Evolutionary conservation across 768 basidiomycete species (phyloP).

Genomic region (Russula vinacea): DNA sequence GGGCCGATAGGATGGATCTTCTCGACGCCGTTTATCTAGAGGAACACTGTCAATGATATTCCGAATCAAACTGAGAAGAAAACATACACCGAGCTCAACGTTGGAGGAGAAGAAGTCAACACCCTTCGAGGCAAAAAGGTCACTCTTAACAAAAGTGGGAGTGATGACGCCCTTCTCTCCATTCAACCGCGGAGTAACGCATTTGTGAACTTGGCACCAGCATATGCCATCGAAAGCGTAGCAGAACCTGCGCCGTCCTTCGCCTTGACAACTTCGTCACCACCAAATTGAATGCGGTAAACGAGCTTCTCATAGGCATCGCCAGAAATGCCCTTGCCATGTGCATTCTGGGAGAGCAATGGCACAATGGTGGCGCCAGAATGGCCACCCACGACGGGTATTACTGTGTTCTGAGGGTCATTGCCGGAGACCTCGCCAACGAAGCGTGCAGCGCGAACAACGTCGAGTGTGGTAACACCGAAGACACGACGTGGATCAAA

Average conservation of each 20-base stretch:
- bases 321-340: slow-evolving; percentile 70
- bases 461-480: slow-evolving; percentile 97
- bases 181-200: slow-evolving; percentile 57
- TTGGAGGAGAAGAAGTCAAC: slow-evolving; percentile 93
- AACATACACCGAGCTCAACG: slow-evolving; percentile 88
- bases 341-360: slow-evolving; percentile 76
- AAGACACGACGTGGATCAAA: slow-evolving; percentile 88
- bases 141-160: slow-evolving; percentile 87
- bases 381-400: slow-evolving; percentile 95
- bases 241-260: slow-evolving; percentile 85
- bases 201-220: slow-evolving; percentile 69
- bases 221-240: slow-evolving; percentile 76
- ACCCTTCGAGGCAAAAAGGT: slow-evolving; percentile 79
- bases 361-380: slow-evolving; percentile 97
- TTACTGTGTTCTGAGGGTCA: slow-evolving; percentile 60
- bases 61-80: slow-evolving; percentile 11
- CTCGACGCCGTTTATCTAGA: slow-evolving; percentile 79
- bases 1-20: slow-evolving; percentile 85
- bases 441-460: slow-evolving; percentile 94
- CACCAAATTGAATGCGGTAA: slow-evolving; percentile 94
- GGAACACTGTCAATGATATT: slow-evolving; percentile 22
- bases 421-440: slow-evolving; percentile 64
- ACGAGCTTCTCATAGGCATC: slow-evolving; percentile 77
- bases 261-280: slow-evolving; percentile 98
- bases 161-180: slow-evolving; percentile 69